These are phyloP conservation scores for Colletotrichum simmondsii DNA, from an alignment of 2,329 filamentous ascomycete genomes.

Conservation along the genomic window DNA sequence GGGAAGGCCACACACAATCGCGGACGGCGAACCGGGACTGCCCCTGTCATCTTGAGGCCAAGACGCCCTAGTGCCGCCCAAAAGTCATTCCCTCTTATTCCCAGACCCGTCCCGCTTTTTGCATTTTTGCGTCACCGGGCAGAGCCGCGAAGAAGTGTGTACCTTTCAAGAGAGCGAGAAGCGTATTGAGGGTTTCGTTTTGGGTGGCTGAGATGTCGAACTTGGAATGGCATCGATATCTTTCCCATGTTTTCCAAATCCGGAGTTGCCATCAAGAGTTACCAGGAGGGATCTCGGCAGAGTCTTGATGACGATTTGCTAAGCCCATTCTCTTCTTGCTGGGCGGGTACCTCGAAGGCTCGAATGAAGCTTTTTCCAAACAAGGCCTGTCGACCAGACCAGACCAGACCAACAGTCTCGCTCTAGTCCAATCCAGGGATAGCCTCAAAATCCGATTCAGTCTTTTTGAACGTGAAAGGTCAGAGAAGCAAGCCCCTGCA, in stretches of 20 bases:
- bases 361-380: background rate
- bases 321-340: too few relatives aligned
- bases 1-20: background rate
- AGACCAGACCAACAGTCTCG: background rate
- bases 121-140: background rate
- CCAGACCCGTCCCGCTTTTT: conserved; percentile 13
- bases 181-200: background rate
- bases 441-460: background rate
- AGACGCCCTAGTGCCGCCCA: background rate
- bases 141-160: conserved; percentile 3
- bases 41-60: background rate
- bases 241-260: too few relatives aligned
- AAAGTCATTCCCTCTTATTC: conserved; percentile 34
- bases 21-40: background rate
- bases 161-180: background rate
- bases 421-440: conserved; percentile 11
- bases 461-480: background rate
- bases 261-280: too few relatives aligned
- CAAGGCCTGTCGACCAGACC: too few relatives aligned
- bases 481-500: background rate
- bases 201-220: too few relatives aligned
- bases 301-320: too few relatives aligned
- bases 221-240: background rate
- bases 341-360: background rate
- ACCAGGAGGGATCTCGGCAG: too few relatives aligned